Percentiles rank a stretch among this genome's conserved stretches.
Conservation (phyloP, 1,139 yeast genomes). For the Nakaseomyces delphensis region DNA sequence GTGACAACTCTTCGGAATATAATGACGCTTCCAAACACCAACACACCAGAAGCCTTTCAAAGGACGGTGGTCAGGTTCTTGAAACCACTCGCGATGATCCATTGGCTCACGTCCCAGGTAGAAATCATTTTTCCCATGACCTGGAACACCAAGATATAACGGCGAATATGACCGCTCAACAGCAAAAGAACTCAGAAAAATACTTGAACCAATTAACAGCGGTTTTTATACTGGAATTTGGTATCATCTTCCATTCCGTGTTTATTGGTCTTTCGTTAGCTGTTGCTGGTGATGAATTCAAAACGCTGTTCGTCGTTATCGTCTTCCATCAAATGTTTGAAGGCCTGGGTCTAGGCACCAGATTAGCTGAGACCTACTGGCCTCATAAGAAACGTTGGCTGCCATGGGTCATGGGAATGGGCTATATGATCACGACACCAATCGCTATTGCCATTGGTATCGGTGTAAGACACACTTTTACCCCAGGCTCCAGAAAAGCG, state of each 20-base stretch:
- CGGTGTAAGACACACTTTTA: slow-evolving; percentile 64
- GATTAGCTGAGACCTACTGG: slow-evolving; percentile 71
- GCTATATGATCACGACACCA: slow-evolving; percentile 71
- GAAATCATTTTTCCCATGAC: slow-evolving; percentile 43
- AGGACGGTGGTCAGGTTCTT: neutral
- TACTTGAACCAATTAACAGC: slow-evolving; percentile 33
- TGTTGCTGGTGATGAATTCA: slow-evolving; percentile 68
- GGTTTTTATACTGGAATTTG: slow-evolving; percentile 65
- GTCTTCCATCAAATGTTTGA: slow-evolving; percentile 90
- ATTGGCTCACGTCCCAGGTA: slow-evolving; percentile 6
- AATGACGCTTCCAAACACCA: neutral
- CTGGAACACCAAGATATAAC: slow-evolving; percentile 50
- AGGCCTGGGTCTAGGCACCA: slow-evolving; percentile 84
- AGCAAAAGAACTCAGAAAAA: slow-evolving; percentile 11
- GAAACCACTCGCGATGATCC: slow-evolving; percentile 3
- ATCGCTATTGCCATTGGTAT: slow-evolving; percentile 78
- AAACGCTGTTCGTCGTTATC: slow-evolving; percentile 65
- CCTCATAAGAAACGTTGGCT: slow-evolving; percentile 36
- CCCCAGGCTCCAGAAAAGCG: slow-evolving; percentile 56
- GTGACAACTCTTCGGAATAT: neutral
- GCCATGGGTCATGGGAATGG: slow-evolving; percentile 53
- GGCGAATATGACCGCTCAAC: slow-evolving; percentile 35
- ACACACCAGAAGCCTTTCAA: neutral
- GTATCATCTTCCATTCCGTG: slow-evolving; percentile 73
- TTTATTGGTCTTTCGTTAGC: slow-evolving; percentile 71